Evolutionary conservation across 345 rosid genomes (phyloP), one percentile per base, ranked within the genome.

Genomic region (Rhodomyrtus tomentosa): DNA sequence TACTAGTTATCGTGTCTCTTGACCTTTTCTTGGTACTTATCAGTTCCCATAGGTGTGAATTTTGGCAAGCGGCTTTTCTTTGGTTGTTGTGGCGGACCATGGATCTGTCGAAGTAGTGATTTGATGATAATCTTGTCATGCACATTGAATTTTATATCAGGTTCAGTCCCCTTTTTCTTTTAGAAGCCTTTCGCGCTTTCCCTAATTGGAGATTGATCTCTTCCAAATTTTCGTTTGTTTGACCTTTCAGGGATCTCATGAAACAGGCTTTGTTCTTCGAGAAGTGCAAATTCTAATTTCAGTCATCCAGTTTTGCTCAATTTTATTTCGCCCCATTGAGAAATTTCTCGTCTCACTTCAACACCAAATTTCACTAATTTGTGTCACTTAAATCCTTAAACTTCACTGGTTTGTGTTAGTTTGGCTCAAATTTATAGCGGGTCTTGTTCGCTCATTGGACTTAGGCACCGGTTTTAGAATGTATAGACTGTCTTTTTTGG

Each of bases 1-100:
- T 68, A 0, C 36, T 36, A 36, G 14, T 36, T 36, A 68, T 0
- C 1, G 6, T 36, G 45, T 68, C n/a, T n/a, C n/a, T n/a, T n/a
- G n/a, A n/a, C n/a, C n/a, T n/a, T n/a, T n/a, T n/a, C 22, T 62
- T 32, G 76, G 76, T 68, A 32, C 76, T 32, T 5, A 0, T 68
- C 76, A 68, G 36, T 32, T 68, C 11, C 45, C 45, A 32, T 18
- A 8, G 10, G 45, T 68, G 6, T 32, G 45, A 68, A 68, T 32
- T 32, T 32, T 18, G 13, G 24, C 13, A 7, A 7, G 2, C 79
- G 36, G 79, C 45, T 36, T 68, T 68, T 36, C 25, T 36, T 36
- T 36, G 25, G 13, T 68, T 68, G 79, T 68, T 20, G 79, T 68
- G 25, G 45, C 0, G 2, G 76, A 68, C 40, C 24, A 2, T 68